These are phyloP conservation scores for Boletus eberwhitei DNA, from an alignment of 768 basidiomycete genomes.

Conservation along the genomic window DNA sequence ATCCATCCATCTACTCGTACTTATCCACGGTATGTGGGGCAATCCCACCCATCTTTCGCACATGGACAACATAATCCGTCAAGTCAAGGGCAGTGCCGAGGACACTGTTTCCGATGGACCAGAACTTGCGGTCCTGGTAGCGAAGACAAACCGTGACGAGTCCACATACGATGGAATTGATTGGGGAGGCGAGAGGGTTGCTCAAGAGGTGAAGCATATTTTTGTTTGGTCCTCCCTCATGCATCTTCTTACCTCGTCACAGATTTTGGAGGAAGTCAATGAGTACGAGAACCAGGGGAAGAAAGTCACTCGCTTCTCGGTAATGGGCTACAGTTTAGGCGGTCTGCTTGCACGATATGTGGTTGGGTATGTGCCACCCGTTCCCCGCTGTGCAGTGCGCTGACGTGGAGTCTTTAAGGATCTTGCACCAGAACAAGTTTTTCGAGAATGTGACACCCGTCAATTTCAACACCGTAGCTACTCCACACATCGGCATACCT, in stretches of 20 bases:
- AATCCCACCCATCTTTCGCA: conserved; percentile 62
- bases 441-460: conserved; percentile 68
- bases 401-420: conserved; percentile 34
- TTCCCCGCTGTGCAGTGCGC: not conserved
- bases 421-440: conserved; percentile 64
- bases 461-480: conserved; percentile 82
- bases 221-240: not conserved
- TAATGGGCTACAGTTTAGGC: conserved; percentile 78
- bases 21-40: conserved; percentile 78
- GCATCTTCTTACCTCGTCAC: conserved; percentile 1
- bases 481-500: conserved; percentile 78
- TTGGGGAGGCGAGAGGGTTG: conserved; percentile 78
- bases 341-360: conserved; percentile 80
- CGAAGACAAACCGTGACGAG: conserved; percentile 62
- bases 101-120: conserved; percentile 30
- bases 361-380: conserved; percentile 50
- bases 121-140: conserved; percentile 59
- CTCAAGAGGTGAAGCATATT: conserved; percentile 57
- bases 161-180: conserved; percentile 83
- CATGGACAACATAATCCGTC: conserved; percentile 49
- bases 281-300: conserved; percentile 50
- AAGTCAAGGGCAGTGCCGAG: conserved; percentile 35
- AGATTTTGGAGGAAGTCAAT: conserved; percentile 58
- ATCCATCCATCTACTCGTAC: conserved; percentile 41
- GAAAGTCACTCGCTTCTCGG: conserved; percentile 65